Evolutionary conservation across 2,329 filamentous ascomycete genomes (phyloP), one percentile per base, ranked within the genome.

Genomic region (Zymoseptoria crescenta): DNA sequence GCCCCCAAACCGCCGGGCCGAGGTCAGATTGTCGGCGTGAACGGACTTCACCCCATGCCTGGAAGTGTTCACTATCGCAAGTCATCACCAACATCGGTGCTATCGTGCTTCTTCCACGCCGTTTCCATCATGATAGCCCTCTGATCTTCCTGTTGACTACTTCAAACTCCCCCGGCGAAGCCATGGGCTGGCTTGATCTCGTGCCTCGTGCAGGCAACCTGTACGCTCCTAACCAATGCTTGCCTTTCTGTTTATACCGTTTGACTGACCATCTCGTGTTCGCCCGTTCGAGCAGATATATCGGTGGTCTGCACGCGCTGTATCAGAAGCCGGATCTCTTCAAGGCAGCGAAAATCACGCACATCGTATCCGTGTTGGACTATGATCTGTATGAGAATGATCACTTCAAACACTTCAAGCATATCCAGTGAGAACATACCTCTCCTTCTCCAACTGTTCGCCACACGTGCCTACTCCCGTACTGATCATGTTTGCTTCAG

Each of bases 331-430:
- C 86, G 59, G 81, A 86, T 53, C 81, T 86, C 48, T 80, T 96
- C 55, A 76, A 81, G 63, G 82, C 87, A 64, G 84, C 85, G 65
- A 85, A 86, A 64, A 91, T 97, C 71, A 95, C 91, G 2, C 91
- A 96, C 74, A 83, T 97, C 41, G 79, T 97, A 19, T 96, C 91
- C 2, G 88, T 93, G 52, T 74, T 92, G 59, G 82, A 83, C 56
- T 81, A 86, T 68, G 79, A 81, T 56, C 73, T 81, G 56, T 76
- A 83, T 83, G 56, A 81, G 86, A 68, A 80, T 81, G 56, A 74
- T 80, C 56, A 77, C 61, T 85, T 83, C 69, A 79, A 82, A 8
- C 45, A 63, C 1, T 66, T 64, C 72, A 77, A 86, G 64, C 89
- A 94, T 71, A 80, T 91, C 66, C 81, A 85, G 35, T 45, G n/a